A percentile compares a stretch with the other conserved stretches of the same genome.
These are phyloP conservation scores for Wolfiporia cocos DNA, from an alignment of 1,284 basidiomycete species.

Conservation along the genomic window DNA sequence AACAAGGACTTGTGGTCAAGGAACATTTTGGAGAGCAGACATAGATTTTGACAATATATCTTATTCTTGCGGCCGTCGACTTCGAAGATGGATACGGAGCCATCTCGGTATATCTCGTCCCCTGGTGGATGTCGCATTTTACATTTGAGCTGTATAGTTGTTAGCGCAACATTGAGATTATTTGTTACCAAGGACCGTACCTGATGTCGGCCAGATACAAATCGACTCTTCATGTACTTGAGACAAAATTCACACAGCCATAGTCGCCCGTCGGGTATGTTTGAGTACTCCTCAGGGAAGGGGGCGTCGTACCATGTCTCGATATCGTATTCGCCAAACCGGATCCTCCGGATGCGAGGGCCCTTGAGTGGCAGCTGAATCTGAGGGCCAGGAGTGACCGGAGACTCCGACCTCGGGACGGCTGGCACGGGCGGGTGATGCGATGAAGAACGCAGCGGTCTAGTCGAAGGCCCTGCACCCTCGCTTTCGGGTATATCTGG, in stretches of 20 bases:
- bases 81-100: slow-evolving; percentile 88
- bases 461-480: slow-evolving; percentile 50
- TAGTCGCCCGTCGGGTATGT: slow-evolving; percentile 86
- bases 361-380: slow-evolving; percentile 32
- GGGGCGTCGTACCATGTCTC: slow-evolving; percentile 99
- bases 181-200: slow-evolving; percentile 39
- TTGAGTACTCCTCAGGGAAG: slow-evolving; percentile 96
- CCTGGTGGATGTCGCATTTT: slow-evolving; percentile 94
- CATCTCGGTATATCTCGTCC: slow-evolving; percentile 97
- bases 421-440: slow-evolving; percentile 26
- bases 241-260: slow-evolving; percentile 99
- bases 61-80: slow-evolving; percentile 99
- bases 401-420: slow-evolving; percentile 27
- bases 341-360: slow-evolving; percentile 79
- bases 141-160: slow-evolving; percentile 93
- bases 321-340: slow-evolving; percentile 94
- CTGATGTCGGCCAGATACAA: slow-evolving; percentile 82
- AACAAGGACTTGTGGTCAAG: slow-evolving; percentile 99
- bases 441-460: slow-evolving; percentile 57
- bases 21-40: slow-evolving; percentile 98
- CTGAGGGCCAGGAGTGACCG: slow-evolving; percentile 32
- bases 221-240: slow-evolving; percentile 97
- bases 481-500: slow-evolving; percentile 38
- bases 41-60: slow-evolving; percentile 99
- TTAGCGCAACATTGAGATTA: no score